Evolutionary conservation across 352 stramenopile genomes (phyloP).

Genomic region (Phytophthora tubulina): DNA sequence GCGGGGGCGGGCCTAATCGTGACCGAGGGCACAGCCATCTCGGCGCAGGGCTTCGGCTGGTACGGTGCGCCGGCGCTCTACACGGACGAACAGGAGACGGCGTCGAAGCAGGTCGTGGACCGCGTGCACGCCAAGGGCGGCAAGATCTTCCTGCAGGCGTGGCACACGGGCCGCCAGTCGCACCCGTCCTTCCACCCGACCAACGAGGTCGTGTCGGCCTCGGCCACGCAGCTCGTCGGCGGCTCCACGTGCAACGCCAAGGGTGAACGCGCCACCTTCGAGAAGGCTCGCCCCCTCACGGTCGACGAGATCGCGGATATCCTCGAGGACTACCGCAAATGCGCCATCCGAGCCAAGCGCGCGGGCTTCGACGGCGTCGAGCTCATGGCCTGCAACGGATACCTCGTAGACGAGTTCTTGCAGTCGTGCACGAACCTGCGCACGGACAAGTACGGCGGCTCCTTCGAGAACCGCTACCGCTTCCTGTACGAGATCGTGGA

Average conservation of each 20-base stretch:
- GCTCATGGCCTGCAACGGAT: conserved; percentile 18
- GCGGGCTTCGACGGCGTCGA: conserved; percentile 25
- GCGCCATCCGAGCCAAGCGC: conserved; percentile 11
- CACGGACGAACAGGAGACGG: not conserved
- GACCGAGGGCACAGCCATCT: not conserved
- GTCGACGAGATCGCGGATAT: not conserved
- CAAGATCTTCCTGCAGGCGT: conserved; percentile 10
- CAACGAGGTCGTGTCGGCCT: conserved; percentile 1
- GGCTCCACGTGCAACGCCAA: not conserved
- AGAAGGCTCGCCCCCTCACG: not conserved
- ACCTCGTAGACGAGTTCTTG: conserved; percentile 24
- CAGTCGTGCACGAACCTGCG: conserved; percentile 22
- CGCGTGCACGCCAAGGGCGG: not conserved
- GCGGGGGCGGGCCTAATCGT: not conserved
- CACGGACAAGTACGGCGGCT: conserved; percentile 26
- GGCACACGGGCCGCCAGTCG: not conserved
- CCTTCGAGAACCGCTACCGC: conserved; percentile 27
- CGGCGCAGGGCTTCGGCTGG: not conserved
- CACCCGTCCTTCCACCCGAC: conserved; percentile 3
- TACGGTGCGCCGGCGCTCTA: not conserved
- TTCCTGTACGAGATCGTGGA: conserved; percentile 16
- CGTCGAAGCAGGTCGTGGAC: conserved; percentile 1
- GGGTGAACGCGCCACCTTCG: not conserved
- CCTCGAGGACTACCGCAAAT: conserved; percentile 2
- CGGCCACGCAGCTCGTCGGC: not conserved